These are phyloP conservation scores for Stentor coeruleus DNA, from an alignment of 73 alveolate species.

Conservation along the genomic window DNA sequence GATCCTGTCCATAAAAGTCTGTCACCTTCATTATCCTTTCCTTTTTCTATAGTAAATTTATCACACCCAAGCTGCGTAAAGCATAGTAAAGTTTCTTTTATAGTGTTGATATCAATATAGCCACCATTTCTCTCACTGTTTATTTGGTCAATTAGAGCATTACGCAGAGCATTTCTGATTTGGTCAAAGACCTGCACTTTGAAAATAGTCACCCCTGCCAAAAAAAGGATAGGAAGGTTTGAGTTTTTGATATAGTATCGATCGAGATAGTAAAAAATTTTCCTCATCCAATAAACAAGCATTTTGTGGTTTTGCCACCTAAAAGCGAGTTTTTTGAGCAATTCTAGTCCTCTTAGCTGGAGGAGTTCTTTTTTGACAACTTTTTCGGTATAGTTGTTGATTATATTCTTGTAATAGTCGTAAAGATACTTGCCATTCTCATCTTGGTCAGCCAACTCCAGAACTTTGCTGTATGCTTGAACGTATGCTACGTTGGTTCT, in stretches of 20 bases:
- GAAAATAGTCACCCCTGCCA: conserved; percentile 41
- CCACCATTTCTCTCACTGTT: conserved; percentile 41
- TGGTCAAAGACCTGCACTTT: conserved; percentile 38
- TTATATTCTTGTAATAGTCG: conserved; percentile 35
- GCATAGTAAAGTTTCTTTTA: conserved; percentile 34
- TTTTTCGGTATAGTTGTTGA: conserved; percentile 34
- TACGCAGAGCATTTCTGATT: conserved; percentile 18
- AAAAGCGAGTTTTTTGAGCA: conserved; percentile 31
- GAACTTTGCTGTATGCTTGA: conserved; percentile 34
- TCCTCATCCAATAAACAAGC: conserved; percentile 57
- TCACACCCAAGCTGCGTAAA: conserved; percentile 44
- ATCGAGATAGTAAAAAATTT: conserved; percentile 57
- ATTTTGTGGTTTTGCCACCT: conserved; percentile 54
- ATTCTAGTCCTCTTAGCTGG: conserved; percentile 35
- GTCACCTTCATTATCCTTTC: conserved; percentile 35
- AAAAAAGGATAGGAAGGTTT: conserved; percentile 35
- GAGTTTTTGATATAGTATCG: conserved; percentile 54
- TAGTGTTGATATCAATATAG: conserved; percentile 36
- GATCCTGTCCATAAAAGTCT: conserved; percentile 61
- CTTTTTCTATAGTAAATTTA: conserved; percentile 41
- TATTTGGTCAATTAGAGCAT: conserved; percentile 40
- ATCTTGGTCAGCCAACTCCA: conserved; percentile 45
- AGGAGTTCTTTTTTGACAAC: conserved; percentile 30
- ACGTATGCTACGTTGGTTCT: conserved; percentile 48
- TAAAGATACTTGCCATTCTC: conserved; percentile 48